Evolutionary conservation across 2,329 filamentous ascomycete genomes (phyloP).

Genomic region (Aspergillus sp.): DNA sequence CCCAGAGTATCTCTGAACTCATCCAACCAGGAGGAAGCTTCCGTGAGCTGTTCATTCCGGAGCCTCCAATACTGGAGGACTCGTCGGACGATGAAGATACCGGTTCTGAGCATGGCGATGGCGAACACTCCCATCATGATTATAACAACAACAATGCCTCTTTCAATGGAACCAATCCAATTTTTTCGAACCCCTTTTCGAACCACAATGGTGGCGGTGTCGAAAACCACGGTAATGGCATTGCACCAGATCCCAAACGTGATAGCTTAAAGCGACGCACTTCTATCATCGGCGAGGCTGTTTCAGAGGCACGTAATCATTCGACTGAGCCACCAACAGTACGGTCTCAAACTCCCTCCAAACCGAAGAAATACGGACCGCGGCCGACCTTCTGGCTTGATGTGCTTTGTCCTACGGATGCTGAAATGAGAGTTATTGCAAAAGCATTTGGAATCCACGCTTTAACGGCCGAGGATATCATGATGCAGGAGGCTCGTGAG

Average conservation of each 20-base stretch:
- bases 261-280: slow-evolving; percentile 11
- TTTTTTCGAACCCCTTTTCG: background rate
- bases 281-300: slow-evolving; percentile 30
- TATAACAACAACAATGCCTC: slow-evolving; percentile 23
- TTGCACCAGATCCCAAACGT: slow-evolving; percentile 4
- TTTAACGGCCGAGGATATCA: slow-evolving; percentile 89
- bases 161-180: background rate
- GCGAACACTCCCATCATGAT: slow-evolving; percentile 9
- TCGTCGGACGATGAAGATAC: slow-evolving; percentile 61
- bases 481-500: slow-evolving; percentile 94
- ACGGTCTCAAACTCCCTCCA: slow-evolving; percentile 14
- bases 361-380: slow-evolving; percentile 59
- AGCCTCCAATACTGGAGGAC: slow-evolving; percentile 68
- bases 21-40: slow-evolving; percentile 80
- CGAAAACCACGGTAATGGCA: slow-evolving; percentile 9
- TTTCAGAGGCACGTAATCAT: slow-evolving; percentile 22
- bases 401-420: slow-evolving; percentile 80
- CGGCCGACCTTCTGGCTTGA: slow-evolving; percentile 97
- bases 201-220: slow-evolving; percentile 4
- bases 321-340: slow-evolving; percentile 17
- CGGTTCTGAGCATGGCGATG: slow-evolving; percentile 21
- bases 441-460: slow-evolving; percentile 95
- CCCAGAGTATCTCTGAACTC: slow-evolving; percentile 88
- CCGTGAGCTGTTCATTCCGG: slow-evolving; percentile 80
- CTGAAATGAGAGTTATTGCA: slow-evolving; percentile 88